Evolutionary conservation across 192 early-diverging fungal genomes (phyloP).

Genomic region (Backusella mclennaniae): DNA sequence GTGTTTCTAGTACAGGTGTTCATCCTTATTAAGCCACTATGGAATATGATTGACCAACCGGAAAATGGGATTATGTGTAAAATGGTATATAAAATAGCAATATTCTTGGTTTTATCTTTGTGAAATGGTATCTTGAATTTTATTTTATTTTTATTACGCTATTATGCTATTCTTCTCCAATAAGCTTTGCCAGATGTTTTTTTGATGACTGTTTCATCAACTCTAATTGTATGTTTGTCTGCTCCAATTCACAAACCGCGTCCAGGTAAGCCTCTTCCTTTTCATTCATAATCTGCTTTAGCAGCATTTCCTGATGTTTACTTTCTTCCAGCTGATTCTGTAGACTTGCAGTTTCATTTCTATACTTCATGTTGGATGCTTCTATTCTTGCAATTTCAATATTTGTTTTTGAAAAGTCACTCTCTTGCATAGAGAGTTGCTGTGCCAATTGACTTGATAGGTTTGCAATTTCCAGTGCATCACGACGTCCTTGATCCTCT

Average conservation of each 20-base stretch:
- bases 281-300: constrained; percentile 38
- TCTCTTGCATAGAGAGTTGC: constrained; percentile 6
- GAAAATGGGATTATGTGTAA: too few species aligned
- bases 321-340: constrained; percentile 42
- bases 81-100: too few species aligned
- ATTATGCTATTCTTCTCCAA: not conserved
- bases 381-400: constrained; percentile 48
- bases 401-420: constrained; percentile 41
- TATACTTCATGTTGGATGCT: constrained; percentile 39
- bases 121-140: not conserved
- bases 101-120: not conserved
- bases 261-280: constrained; percentile 40
- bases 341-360: constrained; percentile 44
- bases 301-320: constrained; percentile 35
- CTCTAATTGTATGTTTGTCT: constrained; percentile 41
- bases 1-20: too few species aligned
- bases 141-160: not conserved
- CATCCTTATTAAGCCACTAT: too few species aligned
- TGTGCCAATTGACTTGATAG: constrained; percentile 13
- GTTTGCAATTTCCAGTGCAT: constrained; percentile 29
- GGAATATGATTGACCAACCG: too few species aligned
- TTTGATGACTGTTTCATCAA: constrained; percentile 46
- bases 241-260: constrained; percentile 40
- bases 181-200: constrained; percentile 19
- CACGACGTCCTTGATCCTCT: constrained; percentile 41